Evolutionary conservation across 805 yeast species (phyloP).

Genomic region (Saturnispora serradocipensis): DNA sequence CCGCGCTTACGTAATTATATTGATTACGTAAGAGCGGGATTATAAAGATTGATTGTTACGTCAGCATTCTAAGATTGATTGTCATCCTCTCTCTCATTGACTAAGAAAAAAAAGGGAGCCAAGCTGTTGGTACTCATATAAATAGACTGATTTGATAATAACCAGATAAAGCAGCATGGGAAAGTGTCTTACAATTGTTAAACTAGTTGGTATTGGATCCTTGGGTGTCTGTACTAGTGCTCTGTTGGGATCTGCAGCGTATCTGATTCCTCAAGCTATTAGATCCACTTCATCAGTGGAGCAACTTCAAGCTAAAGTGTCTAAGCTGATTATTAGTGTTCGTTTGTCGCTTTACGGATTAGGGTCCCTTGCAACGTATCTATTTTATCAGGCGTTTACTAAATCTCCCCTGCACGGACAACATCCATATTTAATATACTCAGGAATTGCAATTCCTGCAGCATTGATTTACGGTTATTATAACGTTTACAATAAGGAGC

Average conservation of each 20-base stretch:
- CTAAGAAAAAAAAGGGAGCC: background rate
- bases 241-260: slow-evolving; percentile 25
- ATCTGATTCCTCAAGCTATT: background rate
- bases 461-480: slow-evolving; percentile 28
- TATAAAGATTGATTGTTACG: background rate
- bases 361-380: slow-evolving; percentile 40
- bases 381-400: slow-evolving; percentile 47
- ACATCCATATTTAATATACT: slow-evolving; percentile 68
- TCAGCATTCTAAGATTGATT: background rate
- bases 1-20: background rate
- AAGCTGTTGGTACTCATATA: background rate
- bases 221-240: slow-evolving; percentile 56
- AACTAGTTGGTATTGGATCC: slow-evolving; percentile 56
- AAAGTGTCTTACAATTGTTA: slow-evolving; percentile 46
- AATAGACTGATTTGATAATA: background rate
- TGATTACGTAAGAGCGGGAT: background rate
- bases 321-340: slow-evolving; percentile 13
- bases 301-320: background rate
- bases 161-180: slow-evolving; percentile 30
- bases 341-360: slow-evolving; percentile 24
- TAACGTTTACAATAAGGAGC: slow-evolving; percentile 22
- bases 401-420: slow-evolving; percentile 46
- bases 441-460: slow-evolving; percentile 45
- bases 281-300: background rate
- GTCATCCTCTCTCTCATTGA: background rate